These are phyloP conservation scores for Citrus hindsii DNA, from an alignment of 345 rosid species.

Conservation along the genomic window DNA sequence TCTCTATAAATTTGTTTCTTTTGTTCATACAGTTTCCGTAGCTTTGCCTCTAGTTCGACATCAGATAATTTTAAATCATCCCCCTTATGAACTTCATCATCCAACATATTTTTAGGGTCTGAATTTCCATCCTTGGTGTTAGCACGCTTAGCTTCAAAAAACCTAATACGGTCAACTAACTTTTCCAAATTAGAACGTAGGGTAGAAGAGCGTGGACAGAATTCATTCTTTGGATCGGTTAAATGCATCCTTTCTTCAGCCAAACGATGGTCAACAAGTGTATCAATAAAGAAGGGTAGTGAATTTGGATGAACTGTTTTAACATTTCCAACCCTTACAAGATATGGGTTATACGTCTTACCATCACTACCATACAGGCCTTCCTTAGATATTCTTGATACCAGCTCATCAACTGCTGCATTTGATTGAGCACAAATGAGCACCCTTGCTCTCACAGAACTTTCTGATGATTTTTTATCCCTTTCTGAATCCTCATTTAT, in stretches of 20 bases:
- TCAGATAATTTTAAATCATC: slow-evolving; percentile 59
- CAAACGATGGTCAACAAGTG: slow-evolving; percentile 87
- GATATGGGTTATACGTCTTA: slow-evolving; percentile 83
- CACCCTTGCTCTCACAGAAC: slow-evolving; percentile 66
- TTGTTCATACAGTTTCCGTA: slow-evolving; percentile 72
- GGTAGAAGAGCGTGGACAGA: slow-evolving; percentile 44
- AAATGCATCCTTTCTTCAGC: slow-evolving; percentile 60
- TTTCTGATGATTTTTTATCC: slow-evolving; percentile 40
- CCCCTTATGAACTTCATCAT: slow-evolving; percentile 36
- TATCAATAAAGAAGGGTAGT: slow-evolving; percentile 78
- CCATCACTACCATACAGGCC: slow-evolving; percentile 91
- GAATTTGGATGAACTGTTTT: slow-evolving; percentile 87
- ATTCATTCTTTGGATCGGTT: slow-evolving; percentile 40
- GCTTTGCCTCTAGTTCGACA: slow-evolving; percentile 57
- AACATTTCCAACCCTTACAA: slow-evolving; percentile 94
- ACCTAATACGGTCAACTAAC: slow-evolving; percentile 70
- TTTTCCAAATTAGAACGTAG: slow-evolving; percentile 79
- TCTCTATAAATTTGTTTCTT: slow-evolving; percentile 83
- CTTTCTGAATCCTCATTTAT: slow-evolving; percentile 51
- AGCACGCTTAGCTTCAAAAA: slow-evolving; percentile 88
- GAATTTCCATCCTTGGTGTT: slow-evolving; percentile 58
- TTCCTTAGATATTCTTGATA: slow-evolving; percentile 69
- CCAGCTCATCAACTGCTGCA: slow-evolving; percentile 99
- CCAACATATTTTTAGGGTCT: slow-evolving; percentile 37
- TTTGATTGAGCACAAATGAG: slow-evolving; percentile 95